Evolutionary conservation across 768 basidiomycete genomes (phyloP).

Genomic region (Saitozyma podzolica): DNA sequence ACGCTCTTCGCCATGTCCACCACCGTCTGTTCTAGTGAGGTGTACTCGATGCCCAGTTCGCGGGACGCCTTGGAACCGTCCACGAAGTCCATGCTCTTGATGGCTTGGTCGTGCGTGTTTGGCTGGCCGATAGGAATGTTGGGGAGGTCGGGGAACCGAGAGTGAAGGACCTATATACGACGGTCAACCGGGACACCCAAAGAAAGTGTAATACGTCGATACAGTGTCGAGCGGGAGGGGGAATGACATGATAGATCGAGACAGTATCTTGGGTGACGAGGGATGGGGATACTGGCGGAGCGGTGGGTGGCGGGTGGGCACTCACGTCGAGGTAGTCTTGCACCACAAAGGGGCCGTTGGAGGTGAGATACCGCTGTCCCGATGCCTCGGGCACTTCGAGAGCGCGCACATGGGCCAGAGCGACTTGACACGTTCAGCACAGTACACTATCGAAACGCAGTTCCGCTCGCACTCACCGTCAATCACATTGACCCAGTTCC

Average conservation of each 20-base stretch:
- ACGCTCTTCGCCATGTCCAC: constrained; percentile 43
- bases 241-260: no score
- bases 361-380: constrained; percentile 60
- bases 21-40: constrained; percentile 18
- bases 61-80: constrained; percentile 37
- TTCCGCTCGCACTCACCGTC: constrained; percentile 17
- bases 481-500: constrained; percentile 48
- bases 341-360: constrained; percentile 45
- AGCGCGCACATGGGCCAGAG: constrained; percentile 60
- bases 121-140: constrained; percentile 37
- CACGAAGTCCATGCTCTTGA: constrained; percentile 13
- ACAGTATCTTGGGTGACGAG: no score
- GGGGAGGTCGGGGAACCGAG: constrained; percentile 35
- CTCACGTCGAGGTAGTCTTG: constrained; percentile 48
- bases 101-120: constrained; percentile 21
- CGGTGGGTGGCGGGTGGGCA: background rate
- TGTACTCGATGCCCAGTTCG: constrained; percentile 41
- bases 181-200: no score
- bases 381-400: constrained; percentile 60
- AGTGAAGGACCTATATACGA: constrained; percentile 7
- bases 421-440: constrained; percentile 51
- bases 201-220: no score
- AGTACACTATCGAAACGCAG: no score
- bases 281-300: background rate
- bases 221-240: no score